phyloP scores from a whole-genome alignment of 345 rosid species.

The Gossypium turneri region DNA sequence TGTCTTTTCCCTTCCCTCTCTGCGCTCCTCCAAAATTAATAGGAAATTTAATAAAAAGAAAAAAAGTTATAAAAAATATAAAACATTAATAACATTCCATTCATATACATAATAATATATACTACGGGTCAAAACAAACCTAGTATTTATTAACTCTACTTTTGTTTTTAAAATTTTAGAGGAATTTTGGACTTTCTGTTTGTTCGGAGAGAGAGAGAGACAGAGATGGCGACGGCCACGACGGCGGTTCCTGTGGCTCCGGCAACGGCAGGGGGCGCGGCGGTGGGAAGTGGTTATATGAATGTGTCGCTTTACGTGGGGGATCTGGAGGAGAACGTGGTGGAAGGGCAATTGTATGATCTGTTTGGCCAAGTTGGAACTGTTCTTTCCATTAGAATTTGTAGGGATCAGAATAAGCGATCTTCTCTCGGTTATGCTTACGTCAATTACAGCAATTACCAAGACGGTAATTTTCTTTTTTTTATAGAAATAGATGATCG shows the following conservation, averaged over 20 bases:
- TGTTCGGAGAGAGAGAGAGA: background rate
- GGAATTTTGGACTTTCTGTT: background rate
- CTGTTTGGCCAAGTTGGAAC: constrained; percentile 48
- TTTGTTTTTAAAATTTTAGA: background rate
- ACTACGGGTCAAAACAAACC: background rate
- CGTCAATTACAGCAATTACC: constrained; percentile 52
- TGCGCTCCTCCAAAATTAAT: background rate
- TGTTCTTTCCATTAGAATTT: constrained; percentile 54
- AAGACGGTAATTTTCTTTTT: constrained; percentile 38
- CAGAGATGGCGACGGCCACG: constrained; percentile 29
- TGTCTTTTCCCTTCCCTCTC: constrained; percentile 8
- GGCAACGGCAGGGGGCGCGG: background rate
- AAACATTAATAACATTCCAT: constrained; percentile 13
- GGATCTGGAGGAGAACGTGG: constrained; percentile 53
- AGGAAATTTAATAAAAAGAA: background rate
- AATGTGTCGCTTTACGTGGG: constrained; percentile 62
- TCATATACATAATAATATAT: constrained; percentile 1
- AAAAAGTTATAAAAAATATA: background rate
- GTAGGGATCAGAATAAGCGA: constrained; percentile 45
- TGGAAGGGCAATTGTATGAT: constrained; percentile 47
- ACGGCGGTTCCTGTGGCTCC: background rate
- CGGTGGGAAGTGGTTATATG: constrained; percentile 14
- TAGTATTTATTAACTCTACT: constrained; percentile 1
- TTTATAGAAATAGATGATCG: background rate
- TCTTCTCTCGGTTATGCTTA: constrained; percentile 68